Evolutionary conservation across 192 early-diverging fungal genomes (phyloP).

Genomic region (Rhizophlyctis rosea): DNA sequence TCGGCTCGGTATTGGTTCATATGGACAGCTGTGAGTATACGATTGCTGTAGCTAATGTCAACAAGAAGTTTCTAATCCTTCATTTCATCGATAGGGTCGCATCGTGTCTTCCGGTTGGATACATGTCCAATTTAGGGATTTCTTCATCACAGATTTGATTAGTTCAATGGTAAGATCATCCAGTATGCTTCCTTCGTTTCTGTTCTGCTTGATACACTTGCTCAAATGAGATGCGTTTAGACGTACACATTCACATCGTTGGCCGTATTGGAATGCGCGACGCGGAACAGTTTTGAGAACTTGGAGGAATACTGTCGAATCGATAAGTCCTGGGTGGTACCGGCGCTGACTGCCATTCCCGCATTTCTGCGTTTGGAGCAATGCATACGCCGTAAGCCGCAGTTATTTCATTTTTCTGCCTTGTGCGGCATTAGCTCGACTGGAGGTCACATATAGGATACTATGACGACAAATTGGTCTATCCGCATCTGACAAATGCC

Average conservation of each 20-base stretch:
- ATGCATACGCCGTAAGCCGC: conserved; percentile 30
- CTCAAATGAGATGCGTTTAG: conserved; percentile 14
- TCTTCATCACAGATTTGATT: conserved; percentile 41
- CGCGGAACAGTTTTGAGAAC: conserved; percentile 15
- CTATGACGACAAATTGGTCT: conserved; percentile 21
- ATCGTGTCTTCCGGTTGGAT: conserved; percentile 30
- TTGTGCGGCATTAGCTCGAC: too few relatives aligned
- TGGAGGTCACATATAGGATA: conserved; percentile 17
- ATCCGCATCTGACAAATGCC: conserved; percentile 42
- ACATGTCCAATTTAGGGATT: conserved; percentile 40
- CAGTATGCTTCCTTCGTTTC: conserved; percentile 5
- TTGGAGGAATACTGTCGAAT: conserved; percentile 23
- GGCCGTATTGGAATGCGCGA: conserved; percentile 27
- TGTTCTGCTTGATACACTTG: conserved; percentile 2
- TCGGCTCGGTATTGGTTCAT: conserved; percentile 30
- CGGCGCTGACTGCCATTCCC: conserved; percentile 29
- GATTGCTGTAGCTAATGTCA: neutral
- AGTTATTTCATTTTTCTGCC: too few relatives aligned
- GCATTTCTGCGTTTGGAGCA: conserved; percentile 33
- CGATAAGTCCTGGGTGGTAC: conserved; percentile 29
- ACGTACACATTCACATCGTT: conserved; percentile 35
- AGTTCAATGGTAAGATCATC: conserved; percentile 26
- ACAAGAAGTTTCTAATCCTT: neutral
- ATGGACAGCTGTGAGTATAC: neutral
- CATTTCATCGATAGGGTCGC: conserved; percentile 2